Evolutionary conservation across 78 protist species (phyloP), one percentile per base, ranked within the genome.

Genomic region (Dictyostelium citrinum): DNA sequence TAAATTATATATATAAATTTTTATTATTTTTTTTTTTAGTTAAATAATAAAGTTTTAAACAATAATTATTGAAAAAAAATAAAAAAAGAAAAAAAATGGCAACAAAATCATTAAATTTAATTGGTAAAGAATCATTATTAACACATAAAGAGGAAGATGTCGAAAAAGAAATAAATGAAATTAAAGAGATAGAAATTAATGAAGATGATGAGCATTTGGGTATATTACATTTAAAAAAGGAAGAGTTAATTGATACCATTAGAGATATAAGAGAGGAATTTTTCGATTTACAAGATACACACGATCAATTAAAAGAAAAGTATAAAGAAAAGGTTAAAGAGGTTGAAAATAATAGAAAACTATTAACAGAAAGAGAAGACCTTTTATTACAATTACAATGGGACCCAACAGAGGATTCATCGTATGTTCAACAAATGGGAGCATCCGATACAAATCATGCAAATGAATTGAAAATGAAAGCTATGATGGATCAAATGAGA

Each of bases 401-500:
- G 90, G 90, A 83, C 1, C 90, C 90, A 83, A 46, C 16, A 1
- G 81, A 83, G 51, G 90, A 83, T 61, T 35, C 35, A 3, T n/a
- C 76, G 20, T 61, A 55, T 51, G 3, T 83, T 4, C 64, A 31
- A 12, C 35, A 51, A 6, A 55, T 35, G 55, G 58, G 58, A 2
- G 60, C 77, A 43, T 31, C 27, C 0, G 90, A 82, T 67, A 8
- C 22, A 45, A 68, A 31, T 29, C 83, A 78, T 10, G 83, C 83
- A 10, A 81, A 81, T 37, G 84, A 81, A 31, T 24, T 58, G 22
- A 83, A 45, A 37, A 72, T 83, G 90, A 74, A 76, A 24, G 90
- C 90, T 3, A 49, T 83, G 39, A 46, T 72, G n/a, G 90, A 83
- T 8, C 90, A 83, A 71, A 70, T 83, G 81, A 41, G 90, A 33